These are phyloP conservation scores for Phaffia rhodozyma DNA, from an alignment of 1,284 basidiomycete species.

Conservation along the genomic window DNA sequence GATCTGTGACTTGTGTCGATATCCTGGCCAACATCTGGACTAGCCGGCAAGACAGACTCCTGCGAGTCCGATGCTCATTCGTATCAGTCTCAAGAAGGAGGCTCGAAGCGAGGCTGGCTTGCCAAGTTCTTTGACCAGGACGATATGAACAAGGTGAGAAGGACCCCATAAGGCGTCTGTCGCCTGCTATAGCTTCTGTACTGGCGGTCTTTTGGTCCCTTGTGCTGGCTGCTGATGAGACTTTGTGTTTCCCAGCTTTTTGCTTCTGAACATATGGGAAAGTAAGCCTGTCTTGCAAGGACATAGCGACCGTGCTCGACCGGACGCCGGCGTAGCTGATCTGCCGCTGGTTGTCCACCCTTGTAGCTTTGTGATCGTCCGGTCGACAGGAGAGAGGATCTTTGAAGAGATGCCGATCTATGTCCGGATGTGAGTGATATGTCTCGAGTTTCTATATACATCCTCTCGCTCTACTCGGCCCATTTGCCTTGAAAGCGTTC, in stretches of 20 bases:
- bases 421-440: constrained; percentile 30
- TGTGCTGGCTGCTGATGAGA: not conserved
- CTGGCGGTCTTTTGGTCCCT: not conserved
- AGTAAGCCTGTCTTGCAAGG: not conserved
- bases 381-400: constrained; percentile 48
- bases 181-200: not conserved
- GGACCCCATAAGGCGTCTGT: not conserved
- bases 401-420: constrained; percentile 76
- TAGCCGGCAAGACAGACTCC: no score
- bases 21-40: not conserved
- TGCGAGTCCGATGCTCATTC: not conserved
- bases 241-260: not conserved
- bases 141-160: constrained; percentile 7
- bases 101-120: constrained; percentile 4
- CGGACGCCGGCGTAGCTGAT: no score
- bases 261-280: constrained; percentile 9
- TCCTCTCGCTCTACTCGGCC: not conserved
- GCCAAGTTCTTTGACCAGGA: constrained; percentile 5
- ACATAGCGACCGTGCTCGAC: no score
- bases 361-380: constrained; percentile 50
- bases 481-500: not conserved
- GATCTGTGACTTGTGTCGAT: not conserved
- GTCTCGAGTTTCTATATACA: not conserved
- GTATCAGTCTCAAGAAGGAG: not conserved
- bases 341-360: no score